These are phyloP conservation scores for Macrolepiota fuliginosa DNA, from an alignment of 768 basidiomycete species.

Conservation along the genomic window DNA sequence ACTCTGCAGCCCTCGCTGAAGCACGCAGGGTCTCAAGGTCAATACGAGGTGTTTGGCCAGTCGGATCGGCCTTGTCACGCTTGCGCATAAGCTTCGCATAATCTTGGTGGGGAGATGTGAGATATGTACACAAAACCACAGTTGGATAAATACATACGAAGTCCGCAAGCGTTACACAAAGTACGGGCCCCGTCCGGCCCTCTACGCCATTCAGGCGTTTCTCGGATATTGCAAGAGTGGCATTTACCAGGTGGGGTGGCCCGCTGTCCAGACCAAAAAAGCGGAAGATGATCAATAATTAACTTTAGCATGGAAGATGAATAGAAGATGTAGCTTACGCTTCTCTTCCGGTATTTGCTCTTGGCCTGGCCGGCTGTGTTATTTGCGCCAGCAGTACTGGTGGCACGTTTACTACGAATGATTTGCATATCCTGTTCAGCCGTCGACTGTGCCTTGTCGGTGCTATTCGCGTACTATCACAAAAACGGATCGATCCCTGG, in stretches of 20 bases:
- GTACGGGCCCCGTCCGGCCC: slow-evolving; percentile 85
- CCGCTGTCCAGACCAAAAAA: slow-evolving; percentile 52
- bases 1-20: slow-evolving; percentile 60
- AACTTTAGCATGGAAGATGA: slow-evolving; percentile 9
- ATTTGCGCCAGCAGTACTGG: slow-evolving; percentile 56
- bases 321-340: slow-evolving; percentile 51
- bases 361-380: slow-evolving; percentile 56
- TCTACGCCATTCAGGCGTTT: slow-evolving; percentile 87
- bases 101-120: slow-evolving; percentile 38
- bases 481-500: not conserved
- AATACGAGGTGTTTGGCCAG: slow-evolving; percentile 56
- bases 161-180: slow-evolving; percentile 81
- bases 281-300: slow-evolving; percentile 23
- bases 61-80: slow-evolving; percentile 61
- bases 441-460: slow-evolving; percentile 48
- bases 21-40: slow-evolving; percentile 77
- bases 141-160: slow-evolving; percentile 57
- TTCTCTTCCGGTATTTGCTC: slow-evolving; percentile 82
- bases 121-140: not conserved
- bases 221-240: slow-evolving; percentile 83
- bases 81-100: slow-evolving; percentile 84
- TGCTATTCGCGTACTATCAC: slow-evolving; percentile 23
- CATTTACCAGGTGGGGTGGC: slow-evolving; percentile 86
- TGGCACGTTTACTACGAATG: slow-evolving; percentile 79
- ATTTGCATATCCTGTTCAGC: slow-evolving; percentile 86